Base-by-base conservation (phyloP, 1,139 yeast species). In the Taphrina communis region DNA sequence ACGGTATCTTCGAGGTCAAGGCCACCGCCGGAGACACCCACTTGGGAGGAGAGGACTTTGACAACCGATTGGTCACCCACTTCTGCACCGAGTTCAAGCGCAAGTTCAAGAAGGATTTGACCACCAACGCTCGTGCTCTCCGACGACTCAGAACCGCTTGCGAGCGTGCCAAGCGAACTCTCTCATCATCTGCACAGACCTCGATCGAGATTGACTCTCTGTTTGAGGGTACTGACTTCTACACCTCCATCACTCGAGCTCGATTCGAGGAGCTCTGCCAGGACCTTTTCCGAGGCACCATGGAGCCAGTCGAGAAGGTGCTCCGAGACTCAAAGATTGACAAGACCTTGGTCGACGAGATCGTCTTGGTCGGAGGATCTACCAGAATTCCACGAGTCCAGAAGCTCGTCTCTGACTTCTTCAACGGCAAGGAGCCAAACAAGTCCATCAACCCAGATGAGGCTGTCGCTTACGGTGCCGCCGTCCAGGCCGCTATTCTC, bases 21-120 rank as follows among this genome's bases (percentile, higher is more conserved):
- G 95, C 99, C 78, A 94, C 99, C 78, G 97, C 98, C 81, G 99
- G 99, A 91, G 97, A 94, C 85, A 94, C 99, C 79, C 99, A 93
- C 85, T 89, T 93, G 86, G 98, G 99, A 88, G 98, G 98, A 89
- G 97, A 93, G 86, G 98, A 93, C 86, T 93, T 93, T 84, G 97
- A 92, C 83, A 88, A 93, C 88, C 90, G 92, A 87, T 87, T 93
- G 80, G 89, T 93, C 81, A 94, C 90, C 82, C 91, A 86, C 86
- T 93, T 93, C 88, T 88, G 88, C 83, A 86, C 87, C 79, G 97
- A 93, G 81, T 93, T 93, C 94, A 88, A 91, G 87, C 90, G 91
- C 88, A 93, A 93, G 89, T 89, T 95, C 81, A 93, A 94, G 85
- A 84, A 85, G 82, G 98, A 93, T 82, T 87, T 93, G 81, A 87